phyloP scores from a whole-genome alignment of 2,329 filamentous ascomycete genomes.

The Aphanoascus verrucosus region DNA sequence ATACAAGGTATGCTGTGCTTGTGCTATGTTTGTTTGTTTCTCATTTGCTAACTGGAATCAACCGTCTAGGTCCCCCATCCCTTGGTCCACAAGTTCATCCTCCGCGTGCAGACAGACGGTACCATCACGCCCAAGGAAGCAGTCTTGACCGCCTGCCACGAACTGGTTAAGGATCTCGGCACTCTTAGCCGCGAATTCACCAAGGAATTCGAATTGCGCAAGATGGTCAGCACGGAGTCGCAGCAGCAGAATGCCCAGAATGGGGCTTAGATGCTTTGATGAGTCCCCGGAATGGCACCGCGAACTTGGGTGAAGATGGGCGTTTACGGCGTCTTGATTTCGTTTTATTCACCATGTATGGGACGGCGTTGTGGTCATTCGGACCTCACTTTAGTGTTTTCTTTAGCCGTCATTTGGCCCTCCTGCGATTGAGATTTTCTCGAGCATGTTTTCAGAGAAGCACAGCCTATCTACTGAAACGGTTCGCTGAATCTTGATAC shows the following conservation, averaged over 20 bases:
- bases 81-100: constrained; percentile 46
- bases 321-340: background rate
- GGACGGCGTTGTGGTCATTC: no score
- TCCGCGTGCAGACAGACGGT: constrained; percentile 89
- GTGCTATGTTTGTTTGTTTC: background rate
- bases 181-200: constrained; percentile 79
- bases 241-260: constrained; percentile 35
- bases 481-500: no score
- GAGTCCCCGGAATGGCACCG: background rate
- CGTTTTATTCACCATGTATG: no score
- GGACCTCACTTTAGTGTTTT: no score
- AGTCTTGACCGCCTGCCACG: constrained; percentile 66
- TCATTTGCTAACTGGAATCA: background rate
- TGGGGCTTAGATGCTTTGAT: constrained; percentile 7
- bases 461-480: no score
- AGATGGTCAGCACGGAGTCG: constrained; percentile 59
- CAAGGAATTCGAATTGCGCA: constrained; percentile 79
- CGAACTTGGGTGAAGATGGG: background rate
- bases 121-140: constrained; percentile 80
- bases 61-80: constrained; percentile 34
- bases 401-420: no score
- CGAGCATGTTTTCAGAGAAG: no score
- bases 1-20: constrained; percentile 58
- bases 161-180: constrained; percentile 70
- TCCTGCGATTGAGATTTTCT: no score